Conservation (phyloP, 805 yeast genomes). For the Suhomyces sp. region DNA sequence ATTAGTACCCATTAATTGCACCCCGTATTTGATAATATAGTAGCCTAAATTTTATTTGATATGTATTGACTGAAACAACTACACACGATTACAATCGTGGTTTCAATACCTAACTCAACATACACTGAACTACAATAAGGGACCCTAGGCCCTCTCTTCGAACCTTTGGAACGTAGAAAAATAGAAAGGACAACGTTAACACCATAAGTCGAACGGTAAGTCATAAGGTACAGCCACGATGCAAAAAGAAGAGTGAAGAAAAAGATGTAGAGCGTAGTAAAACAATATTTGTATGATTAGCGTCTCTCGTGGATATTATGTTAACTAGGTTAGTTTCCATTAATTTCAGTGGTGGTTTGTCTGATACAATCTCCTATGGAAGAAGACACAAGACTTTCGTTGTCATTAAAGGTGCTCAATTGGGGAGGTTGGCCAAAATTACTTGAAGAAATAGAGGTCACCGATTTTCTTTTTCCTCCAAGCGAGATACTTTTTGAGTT, state of each 20-base stretch:
- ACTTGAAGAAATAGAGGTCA: slow-evolving; percentile 12
- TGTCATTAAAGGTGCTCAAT: slow-evolving; percentile 18
- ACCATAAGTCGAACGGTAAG: neutral
- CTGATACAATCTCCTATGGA: slow-evolving; percentile 42
- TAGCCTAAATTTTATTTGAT: neutral
- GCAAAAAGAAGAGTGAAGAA: neutral
- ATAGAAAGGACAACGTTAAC: neutral
- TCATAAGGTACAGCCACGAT: neutral
- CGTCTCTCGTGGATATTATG: too few relatives aligned
- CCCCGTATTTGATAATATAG: neutral
- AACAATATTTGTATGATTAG: neutral
- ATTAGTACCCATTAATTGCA: too few relatives aligned
- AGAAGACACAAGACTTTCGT: slow-evolving; percentile 36
- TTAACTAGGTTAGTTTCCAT: slow-evolving; percentile 16
- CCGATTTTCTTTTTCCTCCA: slow-evolving; percentile 13
- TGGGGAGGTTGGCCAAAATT: slow-evolving; percentile 5
- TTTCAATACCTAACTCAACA: neutral
- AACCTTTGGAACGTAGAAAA: neutral
- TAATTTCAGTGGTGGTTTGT: slow-evolving; percentile 37
- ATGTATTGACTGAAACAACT: neutral
- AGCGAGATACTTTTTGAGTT: neutral
- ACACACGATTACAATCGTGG: slow-evolving; percentile 1
- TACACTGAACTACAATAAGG: neutral
- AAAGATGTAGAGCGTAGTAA: neutral
- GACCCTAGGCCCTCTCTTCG: neutral